Percentiles rank a stretch among this genome's conserved stretches.
These are phyloP conservation scores for Pelargonium cotyledonis DNA, from an alignment of 441 rosid species.

Conservation along the genomic window DNA sequence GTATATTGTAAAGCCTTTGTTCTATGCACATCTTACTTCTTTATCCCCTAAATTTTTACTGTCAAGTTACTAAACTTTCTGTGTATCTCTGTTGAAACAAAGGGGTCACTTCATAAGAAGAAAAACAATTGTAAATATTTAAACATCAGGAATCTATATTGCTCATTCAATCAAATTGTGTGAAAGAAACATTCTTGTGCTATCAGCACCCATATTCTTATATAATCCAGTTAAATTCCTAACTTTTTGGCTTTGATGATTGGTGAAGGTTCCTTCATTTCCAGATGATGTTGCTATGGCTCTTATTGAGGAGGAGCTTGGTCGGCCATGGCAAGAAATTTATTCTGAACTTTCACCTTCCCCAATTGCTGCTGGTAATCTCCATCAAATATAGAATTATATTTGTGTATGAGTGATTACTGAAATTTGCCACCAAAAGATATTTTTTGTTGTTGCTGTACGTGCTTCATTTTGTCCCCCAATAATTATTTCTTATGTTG, in stretches of 20 bases:
- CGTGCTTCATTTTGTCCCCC: slow-evolving; percentile 7
- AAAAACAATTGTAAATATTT: slow-evolving; percentile 3
- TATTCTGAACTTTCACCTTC: slow-evolving; percentile 93
- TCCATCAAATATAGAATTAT: slow-evolving; percentile 6
- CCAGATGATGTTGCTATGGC: slow-evolving; percentile 99
- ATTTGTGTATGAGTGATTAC: slow-evolving; percentile 11
- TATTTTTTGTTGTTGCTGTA: slow-evolving; percentile 15
- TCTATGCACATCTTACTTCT: not conserved
- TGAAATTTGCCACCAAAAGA: slow-evolving; percentile 7
- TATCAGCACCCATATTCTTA: slow-evolving; percentile 10
- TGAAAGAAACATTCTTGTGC: slow-evolving; percentile 3
- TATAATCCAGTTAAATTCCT: slow-evolving; percentile 16
- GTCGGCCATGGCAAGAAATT: slow-evolving; percentile 75
- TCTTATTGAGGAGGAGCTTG: slow-evolving; percentile 87
- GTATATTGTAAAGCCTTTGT: not conserved
- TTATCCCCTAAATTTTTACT: not conserved
- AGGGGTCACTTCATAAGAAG: not conserved
- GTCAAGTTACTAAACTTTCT: not conserved
- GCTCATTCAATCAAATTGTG: not conserved
- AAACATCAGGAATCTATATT: not conserved
- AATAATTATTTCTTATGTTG: slow-evolving; percentile 20
- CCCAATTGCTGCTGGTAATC: slow-evolving; percentile 90
- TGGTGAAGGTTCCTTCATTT: slow-evolving; percentile 89
- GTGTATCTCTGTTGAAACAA: not conserved
- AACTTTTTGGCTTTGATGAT: slow-evolving; percentile 31